Evolutionary conservation across 139 green algal genomes (phyloP), one percentile per base, ranked within the genome.

Genomic region (Ettlia oleoabundans): DNA sequence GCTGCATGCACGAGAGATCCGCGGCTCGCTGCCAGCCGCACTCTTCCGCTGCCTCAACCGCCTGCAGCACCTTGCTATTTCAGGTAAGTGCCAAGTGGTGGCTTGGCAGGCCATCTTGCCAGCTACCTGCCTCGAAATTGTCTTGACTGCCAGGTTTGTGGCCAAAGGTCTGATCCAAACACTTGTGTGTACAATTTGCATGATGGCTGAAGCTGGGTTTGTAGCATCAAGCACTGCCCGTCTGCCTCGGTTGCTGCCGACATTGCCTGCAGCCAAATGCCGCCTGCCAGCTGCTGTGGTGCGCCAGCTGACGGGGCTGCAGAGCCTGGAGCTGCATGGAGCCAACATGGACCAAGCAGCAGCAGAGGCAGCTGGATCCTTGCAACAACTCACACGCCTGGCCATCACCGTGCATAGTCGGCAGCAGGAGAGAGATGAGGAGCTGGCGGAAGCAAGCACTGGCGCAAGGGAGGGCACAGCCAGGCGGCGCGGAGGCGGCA

Each of bases 181-280:
- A n/a, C n/a, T n/a, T n/a, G n/a, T n/a, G n/a, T n/a, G n/a, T n/a
- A n/a, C n/a, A n/a, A n/a, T n/a, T n/a, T n/a, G n/a, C n/a, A n/a
- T n/a, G n/a, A n/a, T n/a, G n/a, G n/a, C n/a, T n/a, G n/a, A n/a
- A n/a, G n/a, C n/a, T n/a, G n/a, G n/a, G n/a, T n/a, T n/a, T n/a
- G n/a, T n/a, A n/a, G n/a, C n/a, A n/a, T n/a, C n/a, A n/a, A n/a
- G n/a, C n/a, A n/a, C n/a, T n/a, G n/a, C n/a, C n/a, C n/a, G n/a
- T n/a, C n/a, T n/a, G n/a, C n/a, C n/a, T n/a, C n/a, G n/a, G n/a
- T n/a, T n/a, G n/a, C n/a, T n/a, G n/a, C n/a, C n/a, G n/a, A n/a
- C n/a, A n/a, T n/a, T n/a, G n/a, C n/a, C n/a, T n/a, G n/a, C n/a
- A 51, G 73, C 73, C 73, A 80, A 69, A 53, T 81, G 58, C 75